Percentiles rank a stretch among this genome's conserved stretches.
Conservation (phyloP, 306 rosid genomes). For the Rosa rugosa region DNA sequence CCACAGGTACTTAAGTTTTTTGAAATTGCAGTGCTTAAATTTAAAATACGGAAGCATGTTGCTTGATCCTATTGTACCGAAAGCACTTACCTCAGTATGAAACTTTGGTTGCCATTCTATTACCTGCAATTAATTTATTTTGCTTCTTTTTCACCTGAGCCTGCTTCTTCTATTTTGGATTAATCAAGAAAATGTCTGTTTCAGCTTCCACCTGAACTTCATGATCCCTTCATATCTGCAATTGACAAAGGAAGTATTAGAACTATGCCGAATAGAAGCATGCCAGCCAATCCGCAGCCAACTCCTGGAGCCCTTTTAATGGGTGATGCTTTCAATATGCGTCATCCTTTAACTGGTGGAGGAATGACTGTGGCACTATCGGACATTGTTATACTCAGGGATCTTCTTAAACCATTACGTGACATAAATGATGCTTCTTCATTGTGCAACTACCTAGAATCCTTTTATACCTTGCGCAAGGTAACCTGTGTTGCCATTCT, state of each 20-base stretch:
- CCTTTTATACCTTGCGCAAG: constrained; percentile 56
- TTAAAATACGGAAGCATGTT: neutral
- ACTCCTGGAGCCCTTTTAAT: constrained; percentile 60
- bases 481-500: constrained; percentile 20
- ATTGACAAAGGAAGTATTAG: constrained; percentile 48
- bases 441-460: constrained; percentile 47
- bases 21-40: neutral
- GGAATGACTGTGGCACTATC: constrained; percentile 77
- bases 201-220: constrained; percentile 51
- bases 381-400: constrained; percentile 51
- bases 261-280: constrained; percentile 54
- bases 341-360: constrained; percentile 65
- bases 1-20: constrained; percentile 47
- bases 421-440: constrained; percentile 42
- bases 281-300: constrained; percentile 50
- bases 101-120: neutral
- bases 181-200: constrained; percentile 18
- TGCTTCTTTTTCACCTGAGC: constrained; percentile 2
- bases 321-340: constrained; percentile 74
- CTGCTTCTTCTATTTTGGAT: constrained; percentile 6
- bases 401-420: constrained; percentile 44
- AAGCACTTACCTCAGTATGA: neutral
- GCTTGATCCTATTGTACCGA: neutral
- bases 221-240: constrained; percentile 49
- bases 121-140: neutral